Base-by-base conservation (phyloP, 2,329 filamentous ascomycete genomes). In the Pseudocercospora ulei region DNA sequence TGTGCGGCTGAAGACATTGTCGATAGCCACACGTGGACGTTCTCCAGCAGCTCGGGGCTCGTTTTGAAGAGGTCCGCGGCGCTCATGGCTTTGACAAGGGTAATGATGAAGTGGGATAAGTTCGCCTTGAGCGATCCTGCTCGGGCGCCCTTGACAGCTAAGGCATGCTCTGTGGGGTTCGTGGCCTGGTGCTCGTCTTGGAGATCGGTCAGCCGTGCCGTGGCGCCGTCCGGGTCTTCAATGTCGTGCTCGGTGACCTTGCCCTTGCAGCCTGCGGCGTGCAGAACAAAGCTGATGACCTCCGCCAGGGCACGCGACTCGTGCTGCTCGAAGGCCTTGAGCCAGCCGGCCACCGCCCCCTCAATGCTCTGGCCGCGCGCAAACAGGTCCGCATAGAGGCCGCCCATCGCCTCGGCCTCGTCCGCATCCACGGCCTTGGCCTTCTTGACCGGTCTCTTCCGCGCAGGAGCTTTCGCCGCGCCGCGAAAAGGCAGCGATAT, bases 1-100 rank as follows among this genome's bases (percentile, higher is more conserved):
- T 88, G 78, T 3, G 77, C 73, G 0, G 86, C 87, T 3, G 85
- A 90, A 2, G 88, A 90, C 80, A 98, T 84, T 43, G 83, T 82
- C 24, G 79, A 80, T 44, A 95, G 71, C 90, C 90, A 98, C 41
- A 83, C 72, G 51, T 86, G 78, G 31, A 96, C 73, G 56, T 93
- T 94, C 58, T 95, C 86, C 55, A 93, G 76, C 35, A 98, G 68
- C 18, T 79, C 73, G 22, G 66, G 63, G 46, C 92, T 81, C 28
- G 73, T 76, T 64, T 93, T 93, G 35, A 98, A 66, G 12, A 83
- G 65, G 14, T 82, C 81, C n/a, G 82, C 82, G 51, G 85, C 78
- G 55, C 92, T 84, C 35, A 94, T 71, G 4, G 84, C 75, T 49
- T 75, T 73, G 49, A 95, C 73, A 13, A 96, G 67, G 0, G 80